Base-by-base conservation (phyloP, 2,329 filamentous ascomycete genomes). In the Mollisiaceae sp. region DNA sequence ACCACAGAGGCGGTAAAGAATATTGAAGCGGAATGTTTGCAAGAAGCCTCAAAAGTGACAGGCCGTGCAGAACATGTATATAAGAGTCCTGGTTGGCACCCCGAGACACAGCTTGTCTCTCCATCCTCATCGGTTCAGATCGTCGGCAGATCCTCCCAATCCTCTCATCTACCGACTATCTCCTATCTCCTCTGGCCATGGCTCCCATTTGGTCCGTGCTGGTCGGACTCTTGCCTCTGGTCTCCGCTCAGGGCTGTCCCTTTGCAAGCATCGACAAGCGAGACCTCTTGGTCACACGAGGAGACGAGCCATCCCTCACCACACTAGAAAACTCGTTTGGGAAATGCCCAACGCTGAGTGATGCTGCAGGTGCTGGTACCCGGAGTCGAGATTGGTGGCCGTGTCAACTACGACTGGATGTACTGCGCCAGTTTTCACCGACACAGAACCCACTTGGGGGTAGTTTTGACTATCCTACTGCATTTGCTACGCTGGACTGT, bases 401-500 rank as follows among this genome's bases (percentile, higher is more conserved):
- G 52, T 80, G 85, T 64, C 78, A 81, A 71, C 76, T 88, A 66
- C 82, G 79, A 74, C 76, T 86, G 69, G 83, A 83, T 77, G 84
- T 87, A 72, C 82, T 88, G 59, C 85, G 85, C 74, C 85, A 87
- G 76, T 82, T 87, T 73, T 82, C 80, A 38, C 72, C 79, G 50
- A 76, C 79, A 59, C 82, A 82, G 67, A 85, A 86, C 72, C 85
- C 85, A 0, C 75, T 82, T 66, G 75, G 67, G 71, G 78, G 79
- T 66, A 80, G 82, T 71, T 86, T 87, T 75, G 81, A 87, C 76
- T 88, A 88, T 75, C 80, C 82, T 24, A 77, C 81, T 22, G 85
- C 84, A 39, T 88, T 87, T 78, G 85, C 86, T 77, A 84, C 78
- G 74, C 78, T 88, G 61, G 85, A 88, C 76, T 87, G 86, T 75